Conservation (phyloP, 192 early-diverging fungal genomes). For the Coemansia sp. region DNA sequence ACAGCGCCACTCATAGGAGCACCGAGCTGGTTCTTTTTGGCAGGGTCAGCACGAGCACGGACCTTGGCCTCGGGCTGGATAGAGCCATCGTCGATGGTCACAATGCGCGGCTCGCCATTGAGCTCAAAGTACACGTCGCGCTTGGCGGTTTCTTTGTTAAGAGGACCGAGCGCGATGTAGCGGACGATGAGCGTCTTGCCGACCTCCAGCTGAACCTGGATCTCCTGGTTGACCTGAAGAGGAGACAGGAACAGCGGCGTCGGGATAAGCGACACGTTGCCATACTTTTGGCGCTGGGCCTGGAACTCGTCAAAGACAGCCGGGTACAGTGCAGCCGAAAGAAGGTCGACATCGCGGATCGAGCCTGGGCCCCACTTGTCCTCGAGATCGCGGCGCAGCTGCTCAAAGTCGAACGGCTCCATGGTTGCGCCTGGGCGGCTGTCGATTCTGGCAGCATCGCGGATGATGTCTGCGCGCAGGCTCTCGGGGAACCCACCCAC, state of each 20-base stretch:
- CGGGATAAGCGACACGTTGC: constrained; percentile 86
- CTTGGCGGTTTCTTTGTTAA: constrained; percentile 64
- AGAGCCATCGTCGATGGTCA: constrained; percentile 67
- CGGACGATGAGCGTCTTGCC: constrained; percentile 91
- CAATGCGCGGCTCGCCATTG: constrained; percentile 90
- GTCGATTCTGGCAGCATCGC: constrained; percentile 72
- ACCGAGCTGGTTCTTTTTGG: constrained; percentile 77
- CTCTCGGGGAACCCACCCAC: constrained; percentile 94
- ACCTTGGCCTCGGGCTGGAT: constrained; percentile 61
- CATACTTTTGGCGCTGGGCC: constrained; percentile 69
- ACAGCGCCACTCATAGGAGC: constrained; percentile 98
- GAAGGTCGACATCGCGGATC: constrained; percentile 85
- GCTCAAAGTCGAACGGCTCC: constrained; percentile 73
- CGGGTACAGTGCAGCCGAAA: constrained; percentile 89
- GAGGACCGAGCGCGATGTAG: constrained; percentile 83
- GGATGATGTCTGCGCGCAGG: constrained; percentile 79
- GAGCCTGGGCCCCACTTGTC: constrained; percentile 76
- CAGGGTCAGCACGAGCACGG: constrained; percentile 75
- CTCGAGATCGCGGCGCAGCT: constrained; percentile 70
- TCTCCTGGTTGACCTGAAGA: constrained; percentile 85
- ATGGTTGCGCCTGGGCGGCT: constrained; percentile 83
- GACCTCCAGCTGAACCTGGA: constrained; percentile 80
- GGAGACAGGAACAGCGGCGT: constrained; percentile 89
- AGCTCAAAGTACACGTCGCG: constrained; percentile 96
- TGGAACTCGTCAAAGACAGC: constrained; percentile 89